Evolutionary conservation across 257 asterid genomes (phyloP), one percentile per base, ranked within the genome.

Genomic region (Solanum infundibuliforme): DNA sequence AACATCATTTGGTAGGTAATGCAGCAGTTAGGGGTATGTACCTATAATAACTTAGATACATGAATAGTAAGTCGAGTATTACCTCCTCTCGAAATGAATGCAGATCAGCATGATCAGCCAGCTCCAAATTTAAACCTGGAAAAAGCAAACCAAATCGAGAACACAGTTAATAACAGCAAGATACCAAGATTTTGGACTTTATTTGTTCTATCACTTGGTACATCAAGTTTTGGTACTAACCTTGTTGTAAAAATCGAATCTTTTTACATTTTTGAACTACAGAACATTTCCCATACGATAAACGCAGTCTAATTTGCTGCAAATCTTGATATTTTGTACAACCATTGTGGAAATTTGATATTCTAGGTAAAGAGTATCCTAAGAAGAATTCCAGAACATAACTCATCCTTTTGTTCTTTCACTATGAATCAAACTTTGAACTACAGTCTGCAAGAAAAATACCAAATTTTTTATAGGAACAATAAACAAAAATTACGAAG

Each of bases 41-140:
- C 14, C 39, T 48, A 14, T 81, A 69, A 69, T 18, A 81, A 77
- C n/a, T 43, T 79, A 16, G 66, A 46, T 43, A 79, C 35, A 77
- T 14, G 21, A 27, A 5, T 46, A 41, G 3, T 25, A 31, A 13
- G 38, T 25, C n/a, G 13, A 76, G 32, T 25, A 77, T 46, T 89
- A 93, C 95, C 94, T 90, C 86, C 38, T 87, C 86, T 27, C 65
- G 85, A 89, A 90, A 35, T 79, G 93, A 89, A 87, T 18, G 87
- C 8, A 86, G 68, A 73, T 90, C 89, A 58, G 87, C 89, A 72
- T 68, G 79, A 87, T 86, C 88, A 87, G 87, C 88, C 86, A 90
- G 88, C 86, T 92, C 87, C 86, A 86, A 58, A 85, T 87, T 74
- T 25, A 35, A 85, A 84, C 89, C 95, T 91, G 93, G 71, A 18